phyloP scores from a whole-genome alignment of 2,329 filamentous ascomycete genomes.

The Tympanopsis confertula region DNA sequence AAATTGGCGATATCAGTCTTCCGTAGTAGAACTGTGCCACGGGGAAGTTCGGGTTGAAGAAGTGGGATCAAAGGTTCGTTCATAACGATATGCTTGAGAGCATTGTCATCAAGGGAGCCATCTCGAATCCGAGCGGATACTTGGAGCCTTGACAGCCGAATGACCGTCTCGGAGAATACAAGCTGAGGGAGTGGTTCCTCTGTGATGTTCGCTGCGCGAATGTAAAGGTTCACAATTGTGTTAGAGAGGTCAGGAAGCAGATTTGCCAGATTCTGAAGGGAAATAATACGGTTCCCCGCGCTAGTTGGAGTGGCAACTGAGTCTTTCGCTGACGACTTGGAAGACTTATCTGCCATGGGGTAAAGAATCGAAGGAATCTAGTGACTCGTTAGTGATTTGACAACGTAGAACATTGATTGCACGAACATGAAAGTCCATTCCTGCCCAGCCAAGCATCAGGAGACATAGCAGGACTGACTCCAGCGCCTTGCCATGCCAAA shows the following conservation, averaged over 20 bases:
- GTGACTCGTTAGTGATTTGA: conserved; percentile 5
- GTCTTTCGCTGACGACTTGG: conserved; percentile 21
- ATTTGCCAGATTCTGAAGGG: conserved; percentile 34
- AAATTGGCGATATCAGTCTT: conserved; percentile 32
- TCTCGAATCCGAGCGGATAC: conserved; percentile 34
- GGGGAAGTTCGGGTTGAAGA: conserved; percentile 18
- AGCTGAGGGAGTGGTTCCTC: conserved; percentile 39
- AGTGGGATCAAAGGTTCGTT: conserved; percentile 24
- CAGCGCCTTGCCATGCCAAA: conserved; percentile 55
- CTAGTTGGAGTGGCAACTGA: conserved; percentile 17
- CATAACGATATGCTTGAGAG: conserved; percentile 29
- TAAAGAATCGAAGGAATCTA: conserved; percentile 40
- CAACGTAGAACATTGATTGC: conserved; percentile 4
- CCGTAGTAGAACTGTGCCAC: conserved; percentile 17
- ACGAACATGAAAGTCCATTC: conserved; percentile 41
- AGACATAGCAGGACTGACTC: conserved; percentile 52
- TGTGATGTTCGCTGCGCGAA: conserved; percentile 34
- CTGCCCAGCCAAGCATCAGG: conserved; percentile 46
- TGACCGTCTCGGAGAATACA: conserved; percentile 41
- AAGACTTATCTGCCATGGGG: conserved; percentile 32
- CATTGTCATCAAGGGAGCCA: conserved; percentile 34
- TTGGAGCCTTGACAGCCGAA: conserved; percentile 39
- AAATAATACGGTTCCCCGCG: conserved; percentile 22
- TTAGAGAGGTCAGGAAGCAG: conserved; percentile 42
- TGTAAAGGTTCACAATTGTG: conserved; percentile 43